Conservation (phyloP, 805 yeast species). For the Jamesozyma spencerorum region DNA sequence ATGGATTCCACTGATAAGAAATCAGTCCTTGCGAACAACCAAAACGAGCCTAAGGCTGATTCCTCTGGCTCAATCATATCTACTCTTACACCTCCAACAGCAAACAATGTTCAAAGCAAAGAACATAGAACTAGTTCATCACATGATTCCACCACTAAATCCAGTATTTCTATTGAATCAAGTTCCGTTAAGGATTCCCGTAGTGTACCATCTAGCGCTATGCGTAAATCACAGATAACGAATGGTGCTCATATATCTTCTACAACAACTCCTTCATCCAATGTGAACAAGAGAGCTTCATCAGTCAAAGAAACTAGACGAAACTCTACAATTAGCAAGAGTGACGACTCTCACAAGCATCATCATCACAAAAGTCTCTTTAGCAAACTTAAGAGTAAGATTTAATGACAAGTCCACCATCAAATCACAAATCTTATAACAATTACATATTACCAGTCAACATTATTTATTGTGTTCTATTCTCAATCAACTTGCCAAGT, state of each 20-base stretch:
- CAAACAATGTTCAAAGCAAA: too few relatives aligned
- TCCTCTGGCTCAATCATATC: not conserved
- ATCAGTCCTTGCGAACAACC: not conserved
- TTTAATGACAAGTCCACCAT: constrained; percentile 4
- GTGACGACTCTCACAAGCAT: not conserved
- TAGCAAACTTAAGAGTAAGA: constrained; percentile 18
- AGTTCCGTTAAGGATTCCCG: too few relatives aligned
- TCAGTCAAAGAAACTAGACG: not conserved
- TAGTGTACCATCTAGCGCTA: too few relatives aligned
- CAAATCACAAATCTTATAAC: not conserved
- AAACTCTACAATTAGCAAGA: not conserved
- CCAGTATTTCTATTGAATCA: too few relatives aligned
- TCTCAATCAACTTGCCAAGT: too few relatives aligned
- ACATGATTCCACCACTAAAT: too few relatives aligned
- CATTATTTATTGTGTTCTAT: too few relatives aligned
- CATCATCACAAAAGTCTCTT: constrained; percentile 16
- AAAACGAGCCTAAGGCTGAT: not conserved
- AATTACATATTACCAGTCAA: too few relatives aligned
- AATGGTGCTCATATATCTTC: too few relatives aligned
- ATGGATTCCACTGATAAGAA: not conserved
- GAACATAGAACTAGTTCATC: too few relatives aligned
- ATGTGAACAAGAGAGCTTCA: not conserved
- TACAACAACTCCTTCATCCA: not conserved
- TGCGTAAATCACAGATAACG: too few relatives aligned
- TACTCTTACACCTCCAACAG: too few relatives aligned